A percentile compares a stretch with the other conserved stretches of the same genome.
phyloP scores from a whole-genome alignment of 495 filamentous ascomycete genomes.

The Penicillium canariense region DNA sequence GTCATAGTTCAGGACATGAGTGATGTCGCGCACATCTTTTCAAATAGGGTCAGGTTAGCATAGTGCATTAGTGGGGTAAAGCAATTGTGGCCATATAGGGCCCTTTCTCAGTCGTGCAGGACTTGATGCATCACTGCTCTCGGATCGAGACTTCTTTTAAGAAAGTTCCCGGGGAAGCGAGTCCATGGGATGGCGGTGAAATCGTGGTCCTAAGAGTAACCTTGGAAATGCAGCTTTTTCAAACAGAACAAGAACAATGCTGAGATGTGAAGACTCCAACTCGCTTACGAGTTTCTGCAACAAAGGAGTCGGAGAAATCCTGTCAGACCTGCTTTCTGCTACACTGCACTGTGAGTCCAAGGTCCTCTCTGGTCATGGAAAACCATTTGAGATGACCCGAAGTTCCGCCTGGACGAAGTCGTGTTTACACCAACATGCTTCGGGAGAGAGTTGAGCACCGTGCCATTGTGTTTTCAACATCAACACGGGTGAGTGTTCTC shows the following conservation, averaged over 20 bases:
- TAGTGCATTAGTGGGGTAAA: slow-evolving; percentile 42
- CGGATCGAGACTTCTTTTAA: slow-evolving; percentile 59
- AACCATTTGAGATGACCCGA: slow-evolving; percentile 73
- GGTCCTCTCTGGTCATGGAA: slow-evolving; percentile 64
- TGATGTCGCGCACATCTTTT: slow-evolving; percentile 99
- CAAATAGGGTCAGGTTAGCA: slow-evolving; percentile 72
- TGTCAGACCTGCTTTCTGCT: slow-evolving; percentile 56
- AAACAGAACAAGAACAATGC: slow-evolving; percentile 62
- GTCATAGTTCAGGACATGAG: slow-evolving; percentile 99
- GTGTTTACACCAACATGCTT: slow-evolving; percentile 70
- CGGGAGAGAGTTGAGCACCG: slow-evolving; percentile 89
- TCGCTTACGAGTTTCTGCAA: slow-evolving; percentile 69
- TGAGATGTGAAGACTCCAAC: slow-evolving; percentile 56
- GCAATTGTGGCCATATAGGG: slow-evolving; percentile 50
- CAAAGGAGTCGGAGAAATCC: slow-evolving; percentile 61
- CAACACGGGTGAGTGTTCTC: slow-evolving; percentile 45
- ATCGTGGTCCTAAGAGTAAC: slow-evolving; percentile 70
- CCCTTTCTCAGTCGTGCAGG: slow-evolving; percentile 60
- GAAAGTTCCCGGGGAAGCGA: slow-evolving; percentile 49
- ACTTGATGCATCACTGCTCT: slow-evolving; percentile 69
- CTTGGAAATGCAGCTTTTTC: slow-evolving; percentile 62
- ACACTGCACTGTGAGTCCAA: slow-evolving; percentile 83
- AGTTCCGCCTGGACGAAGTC: slow-evolving; percentile 74
- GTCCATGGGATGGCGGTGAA: slow-evolving; percentile 54
- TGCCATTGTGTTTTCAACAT: slow-evolving; percentile 64